phyloP scores from a whole-genome alignment of 129 eudicot species.

The Pseudognaphalium luteoalbum region DNA sequence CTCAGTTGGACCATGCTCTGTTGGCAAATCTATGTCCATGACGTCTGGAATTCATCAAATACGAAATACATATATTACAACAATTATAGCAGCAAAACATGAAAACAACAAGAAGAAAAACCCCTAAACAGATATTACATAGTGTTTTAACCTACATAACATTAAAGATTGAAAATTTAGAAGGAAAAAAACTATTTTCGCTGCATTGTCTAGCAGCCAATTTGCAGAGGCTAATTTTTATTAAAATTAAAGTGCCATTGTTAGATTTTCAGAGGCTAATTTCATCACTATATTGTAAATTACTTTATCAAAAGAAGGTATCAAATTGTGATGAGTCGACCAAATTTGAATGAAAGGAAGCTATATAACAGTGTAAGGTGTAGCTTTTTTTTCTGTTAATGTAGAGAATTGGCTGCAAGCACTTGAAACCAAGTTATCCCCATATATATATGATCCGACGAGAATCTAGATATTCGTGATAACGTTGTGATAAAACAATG shows the following conservation, averaged over 20 bases:
- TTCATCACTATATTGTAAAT: not conserved
- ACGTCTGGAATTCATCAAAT: slow-evolving; percentile 20
- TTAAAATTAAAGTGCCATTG: not conserved
- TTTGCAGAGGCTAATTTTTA: not conserved
- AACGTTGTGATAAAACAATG: too few relatives aligned
- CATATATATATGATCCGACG: too few relatives aligned
- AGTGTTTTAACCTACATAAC: not conserved
- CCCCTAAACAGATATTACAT: not conserved
- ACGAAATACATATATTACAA: not conserved
- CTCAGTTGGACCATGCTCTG: slow-evolving; percentile 49
- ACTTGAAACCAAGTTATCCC: too few relatives aligned
- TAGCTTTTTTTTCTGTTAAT: too few relatives aligned
- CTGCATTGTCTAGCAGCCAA: not conserved
- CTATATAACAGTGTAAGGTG: too few relatives aligned
- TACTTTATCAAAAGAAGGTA: too few relatives aligned
- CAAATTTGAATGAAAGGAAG: too few relatives aligned
- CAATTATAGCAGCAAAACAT: not conserved
- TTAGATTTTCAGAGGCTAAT: not conserved
- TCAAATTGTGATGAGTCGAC: not conserved
- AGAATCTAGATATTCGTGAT: too few relatives aligned
- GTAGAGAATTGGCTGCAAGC: too few relatives aligned
- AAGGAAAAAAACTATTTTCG: not conserved
- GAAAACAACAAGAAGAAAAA: not conserved
- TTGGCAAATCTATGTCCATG: slow-evolving; percentile 33
- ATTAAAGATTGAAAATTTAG: not conserved